These are phyloP conservation scores for Oidium heveae DNA, from an alignment of 2,329 filamentous ascomycete genomes.

Conservation along the genomic window DNA sequence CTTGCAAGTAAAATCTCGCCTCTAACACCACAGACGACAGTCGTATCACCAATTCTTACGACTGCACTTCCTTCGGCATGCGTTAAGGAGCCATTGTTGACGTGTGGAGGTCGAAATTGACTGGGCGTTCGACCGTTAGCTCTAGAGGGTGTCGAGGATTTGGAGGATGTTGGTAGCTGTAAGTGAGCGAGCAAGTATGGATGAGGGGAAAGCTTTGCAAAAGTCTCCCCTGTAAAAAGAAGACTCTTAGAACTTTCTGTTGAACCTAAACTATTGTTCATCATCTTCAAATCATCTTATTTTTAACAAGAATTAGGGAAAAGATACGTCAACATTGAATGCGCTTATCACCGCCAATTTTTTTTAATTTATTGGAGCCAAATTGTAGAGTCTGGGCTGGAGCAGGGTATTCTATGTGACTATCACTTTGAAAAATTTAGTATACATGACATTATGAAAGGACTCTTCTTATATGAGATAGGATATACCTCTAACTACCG, in stretches of 20 bases:
- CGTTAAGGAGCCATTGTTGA: conserved; percentile 64
- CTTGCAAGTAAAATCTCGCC: conserved; percentile 57
- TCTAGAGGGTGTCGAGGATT: conserved; percentile 29
- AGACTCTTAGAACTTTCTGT: conserved; percentile 4
- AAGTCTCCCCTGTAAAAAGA: conserved; percentile 37
- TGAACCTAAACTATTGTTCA: too few relatives aligned
- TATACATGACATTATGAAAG: too few relatives aligned
- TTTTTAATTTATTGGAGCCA: too few relatives aligned
- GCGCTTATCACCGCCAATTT: too few relatives aligned
- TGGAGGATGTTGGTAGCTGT: conserved; percentile 25
- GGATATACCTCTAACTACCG: too few relatives aligned
- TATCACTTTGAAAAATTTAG: too few relatives aligned
- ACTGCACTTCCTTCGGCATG: conserved; percentile 81
- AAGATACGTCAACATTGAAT: too few relatives aligned
- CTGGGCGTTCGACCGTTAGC: conserved; percentile 56
- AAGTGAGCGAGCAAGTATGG: conserved; percentile 81
- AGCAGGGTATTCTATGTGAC: too few relatives aligned
- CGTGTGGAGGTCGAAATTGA: conserved; percentile 43
- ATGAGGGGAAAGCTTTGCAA: conserved; percentile 72
- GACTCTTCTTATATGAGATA: too few relatives aligned
- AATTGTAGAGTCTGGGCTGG: too few relatives aligned
- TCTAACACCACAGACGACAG: conserved; percentile 80
- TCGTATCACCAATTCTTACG: conserved; percentile 69
- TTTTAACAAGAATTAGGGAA: too few relatives aligned
- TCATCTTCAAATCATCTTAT: too few relatives aligned